Percentiles rank a stretch among this genome's conserved stretches.
These are phyloP conservation scores for Melanogaster broomeanus DNA, from an alignment of 768 basidiomycete species.

Conservation along the genomic window DNA sequence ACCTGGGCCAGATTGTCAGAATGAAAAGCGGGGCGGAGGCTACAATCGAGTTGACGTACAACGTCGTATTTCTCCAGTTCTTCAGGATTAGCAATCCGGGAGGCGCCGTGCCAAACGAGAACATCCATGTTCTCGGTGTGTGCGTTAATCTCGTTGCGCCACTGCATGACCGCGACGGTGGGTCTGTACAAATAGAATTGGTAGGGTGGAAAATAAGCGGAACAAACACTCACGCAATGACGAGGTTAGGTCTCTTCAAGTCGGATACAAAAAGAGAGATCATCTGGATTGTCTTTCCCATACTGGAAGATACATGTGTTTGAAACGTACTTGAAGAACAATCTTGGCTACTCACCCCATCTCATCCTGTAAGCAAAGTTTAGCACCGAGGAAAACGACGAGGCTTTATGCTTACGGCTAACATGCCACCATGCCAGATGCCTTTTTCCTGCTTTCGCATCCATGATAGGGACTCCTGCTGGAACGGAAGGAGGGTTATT, in stretches of 20 bases:
- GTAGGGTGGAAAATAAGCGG: background rate
- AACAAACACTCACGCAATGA: constrained; percentile 73
- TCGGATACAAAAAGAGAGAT: constrained; percentile 88
- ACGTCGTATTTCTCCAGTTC: constrained; percentile 87
- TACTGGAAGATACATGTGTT: constrained; percentile 43
- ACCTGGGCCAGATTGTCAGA: constrained; percentile 46
- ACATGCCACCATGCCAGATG: constrained; percentile 88
- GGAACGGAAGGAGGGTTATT: constrained; percentile 88
- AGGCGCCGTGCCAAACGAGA: constrained; percentile 88
- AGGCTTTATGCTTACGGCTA: constrained; percentile 61
- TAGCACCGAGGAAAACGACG: background rate
- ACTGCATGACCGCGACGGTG: constrained; percentile 68
- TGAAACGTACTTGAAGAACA: constrained; percentile 3
- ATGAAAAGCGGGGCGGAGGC: background rate
- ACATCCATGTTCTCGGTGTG: constrained; percentile 86
- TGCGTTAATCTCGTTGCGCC: constrained; percentile 89
- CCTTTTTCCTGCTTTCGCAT: constrained; percentile 92
- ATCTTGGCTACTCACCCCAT: constrained; percentile 67
- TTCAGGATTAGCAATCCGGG: constrained; percentile 63
- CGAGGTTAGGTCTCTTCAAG: constrained; percentile 77
- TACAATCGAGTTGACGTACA: constrained; percentile 41
- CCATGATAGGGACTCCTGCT: constrained; percentile 93
- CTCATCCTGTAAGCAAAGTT: constrained; percentile 59
- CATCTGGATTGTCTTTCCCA: constrained; percentile 97
- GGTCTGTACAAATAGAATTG: constrained; percentile 31